phyloP scores from a whole-genome alignment of 2,329 filamentous ascomycete species.

The Dothistroma pini region DNA sequence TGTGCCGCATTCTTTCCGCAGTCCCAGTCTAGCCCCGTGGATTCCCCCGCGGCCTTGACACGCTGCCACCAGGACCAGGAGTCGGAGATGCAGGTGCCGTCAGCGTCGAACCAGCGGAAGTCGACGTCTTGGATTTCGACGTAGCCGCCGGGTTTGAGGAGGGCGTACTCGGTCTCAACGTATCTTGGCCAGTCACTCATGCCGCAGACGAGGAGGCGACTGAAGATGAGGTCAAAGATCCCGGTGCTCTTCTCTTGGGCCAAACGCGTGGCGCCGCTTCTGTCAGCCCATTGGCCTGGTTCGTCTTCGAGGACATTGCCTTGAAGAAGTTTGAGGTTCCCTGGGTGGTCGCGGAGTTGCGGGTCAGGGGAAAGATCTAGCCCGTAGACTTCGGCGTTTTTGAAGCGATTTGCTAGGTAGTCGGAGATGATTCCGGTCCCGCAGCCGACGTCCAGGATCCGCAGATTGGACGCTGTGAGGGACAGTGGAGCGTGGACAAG shows the following conservation, averaged over 20 bases:
- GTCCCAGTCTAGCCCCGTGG: conserved; percentile 13
- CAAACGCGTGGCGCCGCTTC: not conserved
- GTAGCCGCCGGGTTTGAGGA: conserved; percentile 22
- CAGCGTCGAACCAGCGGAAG: conserved; percentile 11
- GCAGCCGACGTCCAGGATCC: conserved; percentile 30
- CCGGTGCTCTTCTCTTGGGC: not conserved
- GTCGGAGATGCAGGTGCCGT: conserved; percentile 10
- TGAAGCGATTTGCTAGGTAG: conserved; percentile 15
- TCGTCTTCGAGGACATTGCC: conserved; percentile 13
- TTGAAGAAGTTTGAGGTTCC: conserved; percentile 13
- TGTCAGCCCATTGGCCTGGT: conserved; percentile 1
- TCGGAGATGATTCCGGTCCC: conserved; percentile 34
- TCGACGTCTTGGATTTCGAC: conserved; percentile 23
- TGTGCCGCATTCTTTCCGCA: conserved; percentile 11
- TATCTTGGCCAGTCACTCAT: conserved; percentile 23
- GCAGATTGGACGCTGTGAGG: conserved; percentile 12
- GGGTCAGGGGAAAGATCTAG: conserved; percentile 33
- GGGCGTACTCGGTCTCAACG: conserved; percentile 6
- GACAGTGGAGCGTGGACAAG: conserved; percentile 23
- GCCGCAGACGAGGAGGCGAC: conserved; percentile 22
- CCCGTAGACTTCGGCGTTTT: conserved; percentile 33
- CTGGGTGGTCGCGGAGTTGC: conserved; percentile 19
- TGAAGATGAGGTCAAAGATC: conserved; percentile 24
- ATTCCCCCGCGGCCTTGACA: conserved; percentile 4
- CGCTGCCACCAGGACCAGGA: conserved; percentile 18